Base-by-base conservation (phyloP, 208 protist species). In the Crithidia mellificae region DNA sequence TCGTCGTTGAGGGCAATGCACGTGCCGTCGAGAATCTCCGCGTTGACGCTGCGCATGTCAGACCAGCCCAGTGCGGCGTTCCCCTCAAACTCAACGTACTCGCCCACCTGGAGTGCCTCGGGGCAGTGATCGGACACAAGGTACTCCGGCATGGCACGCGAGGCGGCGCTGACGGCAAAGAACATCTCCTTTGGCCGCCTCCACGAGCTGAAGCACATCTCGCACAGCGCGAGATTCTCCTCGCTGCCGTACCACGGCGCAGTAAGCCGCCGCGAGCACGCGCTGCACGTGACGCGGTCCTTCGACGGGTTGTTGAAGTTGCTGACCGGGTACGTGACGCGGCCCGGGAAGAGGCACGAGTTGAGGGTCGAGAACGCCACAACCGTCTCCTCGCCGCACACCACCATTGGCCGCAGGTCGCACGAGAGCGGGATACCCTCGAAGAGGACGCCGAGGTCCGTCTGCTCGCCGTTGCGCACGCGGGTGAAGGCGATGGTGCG, bases 361-460 rank as follows among this genome's bases (percentile, higher is more conserved):
- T 85, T 79, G 34, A 82, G 39, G 68, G 91, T 89, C 20, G 91
- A 96, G 52, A 94, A 96, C n/a, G 88, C 77, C 11, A 91, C 82
- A 29, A 90, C 74, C 12, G 87, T 85, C 34, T 90, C 87, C 29
- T 77, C 63, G 32, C 85, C 83, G 50, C 81, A 85, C 39, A 80
- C 81, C 19, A 93, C 74, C n/a, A 95, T 75, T 32, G 85, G 88
- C 20, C 88, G 73, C 50, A 93, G 38, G 32, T 82, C 72, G 41
- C 67, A 57, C 6, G 72, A 77, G 14, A 53, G 30, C 7, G 87
- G 81, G 29, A 96, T 66, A 22, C 68, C 75, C 43, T 94, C 84
- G 46, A 96, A 95, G 46, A 96, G 66, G 27, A 93, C 82, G 30
- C 92, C 92, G 68, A 93, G 88, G 46, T 92, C 73, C 2, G 84